Percentiles rank a stretch among this genome's conserved stretches.
Conservation (phyloP, 163 green algal genomes). For the Scenedesmus sp. region DNA sequence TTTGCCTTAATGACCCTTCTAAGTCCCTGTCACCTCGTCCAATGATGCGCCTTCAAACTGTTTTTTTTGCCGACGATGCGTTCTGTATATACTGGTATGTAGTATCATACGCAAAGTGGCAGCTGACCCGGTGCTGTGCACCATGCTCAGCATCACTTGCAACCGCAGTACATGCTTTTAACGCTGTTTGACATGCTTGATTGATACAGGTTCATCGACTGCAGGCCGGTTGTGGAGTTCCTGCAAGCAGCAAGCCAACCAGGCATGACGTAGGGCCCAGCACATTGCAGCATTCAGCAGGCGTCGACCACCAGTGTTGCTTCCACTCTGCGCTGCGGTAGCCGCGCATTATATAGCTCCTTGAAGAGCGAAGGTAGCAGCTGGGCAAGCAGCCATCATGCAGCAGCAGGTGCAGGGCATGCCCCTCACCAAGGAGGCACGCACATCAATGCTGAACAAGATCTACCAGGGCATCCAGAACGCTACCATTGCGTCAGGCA, state of each 20-base stretch:
- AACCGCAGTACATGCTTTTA: background rate
- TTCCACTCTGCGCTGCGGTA: background rate
- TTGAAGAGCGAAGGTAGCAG: background rate
- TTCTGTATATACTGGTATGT: background rate
- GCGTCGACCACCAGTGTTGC: background rate
- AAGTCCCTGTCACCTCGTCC: no score
- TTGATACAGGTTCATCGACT: background rate
- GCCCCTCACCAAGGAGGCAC: background rate
- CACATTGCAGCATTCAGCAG: background rate
- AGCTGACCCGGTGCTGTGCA: background rate
- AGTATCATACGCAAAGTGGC: background rate
- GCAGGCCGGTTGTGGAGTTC: background rate
- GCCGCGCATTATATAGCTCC: background rate
- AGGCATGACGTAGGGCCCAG: background rate
- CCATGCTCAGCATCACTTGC: background rate
- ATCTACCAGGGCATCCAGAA: background rate
- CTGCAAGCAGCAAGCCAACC: background rate
- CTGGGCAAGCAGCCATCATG: background rate
- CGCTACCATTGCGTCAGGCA: background rate
- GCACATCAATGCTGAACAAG: background rate
- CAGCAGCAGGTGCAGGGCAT: background rate
- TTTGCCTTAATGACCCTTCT: no score
- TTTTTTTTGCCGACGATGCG: no score
- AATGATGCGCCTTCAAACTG: no score
- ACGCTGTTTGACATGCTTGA: background rate